Conservation (phyloP, 371 early-diverging fungal genomes). For the Mortierella sp. region DNA sequence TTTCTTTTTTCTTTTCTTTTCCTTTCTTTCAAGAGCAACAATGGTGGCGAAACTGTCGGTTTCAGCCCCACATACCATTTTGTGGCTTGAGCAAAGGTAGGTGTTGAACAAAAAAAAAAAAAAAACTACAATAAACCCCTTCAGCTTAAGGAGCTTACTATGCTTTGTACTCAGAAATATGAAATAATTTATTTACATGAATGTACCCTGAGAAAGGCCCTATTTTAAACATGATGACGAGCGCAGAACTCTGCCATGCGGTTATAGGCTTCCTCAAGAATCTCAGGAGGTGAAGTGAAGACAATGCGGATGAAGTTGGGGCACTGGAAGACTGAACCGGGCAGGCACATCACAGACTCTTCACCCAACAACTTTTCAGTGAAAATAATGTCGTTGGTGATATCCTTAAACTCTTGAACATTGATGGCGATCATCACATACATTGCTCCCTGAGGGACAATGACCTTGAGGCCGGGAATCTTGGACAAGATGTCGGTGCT, state of each 20-base stretch:
- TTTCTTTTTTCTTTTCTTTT: background rate
- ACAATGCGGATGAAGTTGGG: constrained; percentile 88
- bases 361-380: constrained; percentile 86
- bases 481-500: constrained; percentile 70
- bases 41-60: no score
- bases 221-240: constrained; percentile 69
- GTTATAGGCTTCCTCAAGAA: constrained; percentile 78
- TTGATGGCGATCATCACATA: constrained; percentile 92
- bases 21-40: background rate
- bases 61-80: no score
- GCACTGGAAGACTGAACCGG: constrained; percentile 88
- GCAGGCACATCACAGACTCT: constrained; percentile 88
- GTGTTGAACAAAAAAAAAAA: background rate
- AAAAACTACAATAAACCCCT: constrained; percentile 9
- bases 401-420: constrained; percentile 77
- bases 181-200: background rate
- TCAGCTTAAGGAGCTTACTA: constrained; percentile 2
- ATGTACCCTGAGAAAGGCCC: background rate
- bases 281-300: constrained; percentile 81
- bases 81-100: background rate
- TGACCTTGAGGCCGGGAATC: constrained; percentile 82
- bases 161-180: background rate
- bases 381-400: constrained; percentile 84
- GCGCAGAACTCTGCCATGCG: constrained; percentile 86
- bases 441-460: constrained; percentile 94